Base-by-base conservation (phyloP, 2,329 filamentous ascomycete genomes). In the Rutstroemia sp. region DNA sequence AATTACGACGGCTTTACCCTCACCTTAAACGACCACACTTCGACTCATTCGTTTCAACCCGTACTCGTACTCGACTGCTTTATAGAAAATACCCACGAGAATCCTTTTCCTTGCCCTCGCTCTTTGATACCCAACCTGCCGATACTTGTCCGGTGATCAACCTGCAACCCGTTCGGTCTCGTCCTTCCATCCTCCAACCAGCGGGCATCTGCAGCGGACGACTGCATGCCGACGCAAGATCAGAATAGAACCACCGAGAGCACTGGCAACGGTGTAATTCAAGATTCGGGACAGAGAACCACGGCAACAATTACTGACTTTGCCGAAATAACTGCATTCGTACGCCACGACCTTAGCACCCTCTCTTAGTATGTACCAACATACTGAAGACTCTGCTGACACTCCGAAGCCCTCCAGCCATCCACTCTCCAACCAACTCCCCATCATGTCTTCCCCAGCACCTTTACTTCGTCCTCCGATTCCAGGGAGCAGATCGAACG, bases 391-490 rank as follows among this genome's bases (percentile, higher is more conserved):
- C 47, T 51, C 53, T 61, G 54, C 65, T 65, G 56, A 65, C 54
- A 54, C 38, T 42, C 45, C 44, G 21, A 56, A 68, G 65, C 46
- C 61, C 47, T 57, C 60, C 25, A 59, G 57, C 48, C 51, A 47
- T 25, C 48, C 58, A 58, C 57, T 63, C 51, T 54, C 52, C 23
- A 56, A 54, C 42, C 41, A 55, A 34, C 54, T 59, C 37, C 61
- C 64, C 57, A 68, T 64, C 21, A 71, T 71, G 69, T 70, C 69
- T 44, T 64, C 67, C 21, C 68, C 68, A 61, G 68, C 68, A 55
- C 69, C 69, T 41, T 57, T 70, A 48, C 60, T 71, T 34, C 68
- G 68, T 34, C 68, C 69, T n/a, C 68, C 69, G 34, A 70, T 70
- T 59, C 69, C 69, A 14, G 69, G 69, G 3, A 64, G 62, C 51